Conservation (phyloP, 2,329 filamentous ascomycete genomes). For the Dendrostoma leiphaemia region DNA sequence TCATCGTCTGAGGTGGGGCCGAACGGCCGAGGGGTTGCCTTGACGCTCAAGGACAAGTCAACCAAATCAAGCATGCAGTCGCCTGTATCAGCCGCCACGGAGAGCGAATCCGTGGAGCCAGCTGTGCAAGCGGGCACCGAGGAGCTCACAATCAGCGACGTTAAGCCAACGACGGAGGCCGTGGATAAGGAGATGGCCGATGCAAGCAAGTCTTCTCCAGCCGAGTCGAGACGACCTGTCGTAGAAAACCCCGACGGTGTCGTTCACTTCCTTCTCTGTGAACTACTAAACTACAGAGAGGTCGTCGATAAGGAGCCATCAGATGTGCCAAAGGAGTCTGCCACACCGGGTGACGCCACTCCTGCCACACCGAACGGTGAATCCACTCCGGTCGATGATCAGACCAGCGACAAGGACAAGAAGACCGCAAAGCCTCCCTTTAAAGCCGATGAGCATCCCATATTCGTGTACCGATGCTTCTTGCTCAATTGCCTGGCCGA, state of each 20-base stretch:
- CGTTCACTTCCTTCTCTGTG: constrained; percentile 89
- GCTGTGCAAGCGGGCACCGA: constrained; percentile 42
- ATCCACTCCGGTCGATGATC: constrained; percentile 1
- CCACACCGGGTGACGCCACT: constrained; percentile 33
- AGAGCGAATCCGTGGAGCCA: constrained; percentile 41
- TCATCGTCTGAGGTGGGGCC: constrained; percentile 32
- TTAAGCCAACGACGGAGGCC: constrained; percentile 60
- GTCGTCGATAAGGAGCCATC: constrained; percentile 78
- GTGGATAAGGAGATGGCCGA: constrained; percentile 62
- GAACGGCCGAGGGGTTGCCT: constrained; percentile 7
- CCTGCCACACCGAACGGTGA: constrained; percentile 10
- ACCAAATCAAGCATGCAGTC: neutral
- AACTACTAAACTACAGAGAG: constrained; percentile 87
- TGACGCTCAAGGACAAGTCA: constrained; percentile 15
- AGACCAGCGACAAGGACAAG: constrained; percentile 50
- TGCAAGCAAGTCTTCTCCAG: constrained; percentile 54
- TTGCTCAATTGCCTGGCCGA: constrained; percentile 89
- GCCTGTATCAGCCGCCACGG: constrained; percentile 20
- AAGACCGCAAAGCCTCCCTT: constrained; percentile 72
- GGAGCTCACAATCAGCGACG: constrained; percentile 46
- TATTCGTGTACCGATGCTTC: constrained; percentile 96
- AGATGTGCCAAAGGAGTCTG: constrained; percentile 40
- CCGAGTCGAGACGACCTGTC: constrained; percentile 76
- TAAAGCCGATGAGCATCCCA: constrained; percentile 89
- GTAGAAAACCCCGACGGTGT: constrained; percentile 94